Evolutionary conservation across 495 filamentous ascomycete genomes (phyloP), one percentile per base, ranked within the genome.

Genomic region (Pseudoneurospora amorphoporcata): DNA sequence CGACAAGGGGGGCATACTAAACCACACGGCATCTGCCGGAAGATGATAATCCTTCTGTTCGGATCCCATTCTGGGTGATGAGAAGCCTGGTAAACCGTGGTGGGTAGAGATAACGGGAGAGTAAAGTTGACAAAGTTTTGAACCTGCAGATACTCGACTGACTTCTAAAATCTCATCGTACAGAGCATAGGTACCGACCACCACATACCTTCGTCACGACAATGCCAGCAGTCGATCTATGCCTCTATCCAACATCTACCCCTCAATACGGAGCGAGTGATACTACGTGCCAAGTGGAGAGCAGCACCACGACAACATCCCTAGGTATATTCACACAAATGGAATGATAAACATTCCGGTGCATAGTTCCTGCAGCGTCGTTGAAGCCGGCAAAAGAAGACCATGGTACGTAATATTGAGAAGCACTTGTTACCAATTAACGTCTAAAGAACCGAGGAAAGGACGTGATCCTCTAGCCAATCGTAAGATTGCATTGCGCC

Each of bases 11-110:
- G 29, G 76, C 82, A 78, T 70, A 86, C 84, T 84, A 72, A 87
- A 83, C 86, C 85, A 87, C 77, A 83, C 81, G 12, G 84, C 85
- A 68, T 85, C 82, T 0, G 74, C 14, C 38, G 85, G 84, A 53
- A 86, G 80, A n/a, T 87, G 80, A n/a, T 87, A 87, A 0, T 78
- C 77, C 38, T 81, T 74, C 23, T 75, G 78, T 23, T 1, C 23
- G 45, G 45, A 53, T 23, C 19, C 45, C 19, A 53, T 71, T 84
- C 82, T 23, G 9, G 17, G 19, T 53, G 45, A 23, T 53, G 3
- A 53, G 9, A n/a, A n/a, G n/a, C 8, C 10, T 23, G 19, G 3
- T n/a, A 7, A n/a, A n/a, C 42, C 42, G 42, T 8, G 42, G 42
- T 8, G 42, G 42, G 7, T n/a, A 43, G 17, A 43, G 45, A 53